Percentiles rank a stretch among this genome's conserved stretches.
These are phyloP conservation scores for Hypoxylon intermedium DNA, from an alignment of 495 filamentous ascomycete genomes.

Conservation along the genomic window DNA sequence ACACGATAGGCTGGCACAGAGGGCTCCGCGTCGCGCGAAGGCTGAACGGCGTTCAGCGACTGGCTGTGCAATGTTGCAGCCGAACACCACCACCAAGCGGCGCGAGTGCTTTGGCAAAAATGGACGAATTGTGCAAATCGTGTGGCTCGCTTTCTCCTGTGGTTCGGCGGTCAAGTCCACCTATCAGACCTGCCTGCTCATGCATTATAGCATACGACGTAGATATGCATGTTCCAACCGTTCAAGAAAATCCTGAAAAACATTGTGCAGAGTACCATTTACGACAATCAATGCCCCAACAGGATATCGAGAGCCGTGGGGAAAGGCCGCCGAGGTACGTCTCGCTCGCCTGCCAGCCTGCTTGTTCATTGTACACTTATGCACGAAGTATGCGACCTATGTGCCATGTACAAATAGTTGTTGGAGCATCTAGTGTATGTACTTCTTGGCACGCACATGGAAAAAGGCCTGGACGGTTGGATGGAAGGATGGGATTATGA, in stretches of 20 bases:
- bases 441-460: conserved; percentile 16
- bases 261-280: conserved; percentile 37
- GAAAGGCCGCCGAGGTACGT: conserved; percentile 29
- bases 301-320: conserved; percentile 15
- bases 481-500: conserved; percentile 9
- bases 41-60: conserved; percentile 42
- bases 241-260: conserved; percentile 34
- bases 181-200: conserved; percentile 39
- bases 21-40: conserved; percentile 39
- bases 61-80: conserved; percentile 48
- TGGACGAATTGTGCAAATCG: conserved; percentile 43
- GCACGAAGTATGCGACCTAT: conserved; percentile 11
- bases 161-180: conserved; percentile 42
- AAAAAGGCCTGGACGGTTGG: not conserved
- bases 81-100: conserved; percentile 33
- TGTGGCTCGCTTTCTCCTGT: conserved; percentile 44
- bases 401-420: conserved; percentile 4
- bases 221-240: conserved; percentile 41
- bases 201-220: conserved; percentile 35
- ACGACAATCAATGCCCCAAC: conserved; percentile 32
- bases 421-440: not conserved
- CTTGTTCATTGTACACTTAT: conserved; percentile 18
- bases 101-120: conserved; percentile 37
- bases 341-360: conserved; percentile 13
- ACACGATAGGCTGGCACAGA: conserved; percentile 31